Conservation (phyloP, 2,329 filamentous ascomycete genomes). For the Claviceps sp. region DNA sequence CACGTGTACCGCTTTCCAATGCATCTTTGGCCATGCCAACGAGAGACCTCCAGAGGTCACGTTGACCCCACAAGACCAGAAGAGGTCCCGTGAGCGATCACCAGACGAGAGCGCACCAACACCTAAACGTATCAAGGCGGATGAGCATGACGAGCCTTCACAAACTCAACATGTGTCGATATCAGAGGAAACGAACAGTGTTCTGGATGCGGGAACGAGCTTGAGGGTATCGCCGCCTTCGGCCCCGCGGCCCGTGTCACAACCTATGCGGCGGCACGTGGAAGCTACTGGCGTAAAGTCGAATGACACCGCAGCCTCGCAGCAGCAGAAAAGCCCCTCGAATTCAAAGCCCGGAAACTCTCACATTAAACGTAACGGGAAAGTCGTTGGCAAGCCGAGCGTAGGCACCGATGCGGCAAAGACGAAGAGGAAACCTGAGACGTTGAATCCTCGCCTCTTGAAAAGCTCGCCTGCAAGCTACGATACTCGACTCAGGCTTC, state of each 20-base stretch:
- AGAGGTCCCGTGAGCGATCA: background rate
- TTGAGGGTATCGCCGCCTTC: slow-evolving; percentile 5
- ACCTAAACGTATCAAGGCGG: slow-evolving; percentile 18
- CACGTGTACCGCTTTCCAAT: slow-evolving; percentile 34
- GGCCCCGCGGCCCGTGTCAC: slow-evolving; percentile 19
- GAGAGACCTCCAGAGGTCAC: slow-evolving; percentile 14
- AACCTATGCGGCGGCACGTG: slow-evolving; percentile 11
- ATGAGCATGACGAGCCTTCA: slow-evolving; percentile 4
- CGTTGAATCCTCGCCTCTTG: slow-evolving; percentile 55
- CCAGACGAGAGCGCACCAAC: slow-evolving; percentile 15
- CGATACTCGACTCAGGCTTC: slow-evolving; percentile 39
- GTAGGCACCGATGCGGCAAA: background rate
- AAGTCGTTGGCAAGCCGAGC: background rate
- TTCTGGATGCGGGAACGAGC: background rate
- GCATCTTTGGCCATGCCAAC: slow-evolving; percentile 33
- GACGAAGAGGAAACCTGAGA: slow-evolving; percentile 26
- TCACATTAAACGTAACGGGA: background rate
- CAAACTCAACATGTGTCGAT: background rate
- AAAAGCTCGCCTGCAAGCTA: slow-evolving; percentile 43
- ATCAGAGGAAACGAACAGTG: background rate
- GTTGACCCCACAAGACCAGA: background rate
- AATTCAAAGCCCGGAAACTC: background rate
- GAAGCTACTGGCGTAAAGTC: slow-evolving; percentile 7
- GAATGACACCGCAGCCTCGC: background rate
- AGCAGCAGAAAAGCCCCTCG: background rate